Evolutionary conservation across 2,329 filamentous ascomycete genomes (phyloP), one percentile per base, ranked within the genome.

Genomic region (Pseudonectria foliicola): DNA sequence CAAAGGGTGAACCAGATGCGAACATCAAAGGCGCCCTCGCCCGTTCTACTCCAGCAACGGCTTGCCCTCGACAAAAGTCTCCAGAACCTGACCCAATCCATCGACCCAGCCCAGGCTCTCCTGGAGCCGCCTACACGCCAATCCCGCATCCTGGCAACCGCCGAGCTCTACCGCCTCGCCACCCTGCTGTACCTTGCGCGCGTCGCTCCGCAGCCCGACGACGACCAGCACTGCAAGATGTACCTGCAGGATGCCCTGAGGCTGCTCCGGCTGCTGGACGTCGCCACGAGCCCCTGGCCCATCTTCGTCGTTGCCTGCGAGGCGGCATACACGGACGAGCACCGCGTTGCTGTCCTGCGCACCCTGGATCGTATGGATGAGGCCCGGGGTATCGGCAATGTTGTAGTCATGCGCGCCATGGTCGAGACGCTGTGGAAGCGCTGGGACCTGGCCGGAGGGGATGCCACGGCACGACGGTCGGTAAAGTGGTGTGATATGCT

Each of bases 131-230:
- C 45, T 46, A 57, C 45, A 38, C 55, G 39, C 37, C 48, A 26
- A 37, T 46, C 38, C 18, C 50, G 59, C 63, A 44, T 55, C 52
- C 30, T 50, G 4, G 56, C 59, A 26, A 72, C 69, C 4, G 68
- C 69, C 8, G 67, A 72, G 48, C 59, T 71, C n/a, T 73, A 72
- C 40, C 63, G 68, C 6, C 57, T 72, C 13, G 69, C 66, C 1
- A 58, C 67, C 2, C 56, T 65, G 24, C 56, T 71, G 1, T 72
- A 71, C 38, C 59, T 67, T 6, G 57, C 63, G 28, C 57, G 56
- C 23, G 48, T 56, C 31, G 18, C 18, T 8, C 18, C 18, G 18
- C 18, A 49, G 52, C 33, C 49, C 33, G 21, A 31, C 28, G 10
- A 42, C 35, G 0, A 42, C 37, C 4, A 44, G 52, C 21, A 23